Base-by-base conservation (phyloP, 2,329 filamentous ascomycete species). In the Dactylellina cionopaga region DNA sequence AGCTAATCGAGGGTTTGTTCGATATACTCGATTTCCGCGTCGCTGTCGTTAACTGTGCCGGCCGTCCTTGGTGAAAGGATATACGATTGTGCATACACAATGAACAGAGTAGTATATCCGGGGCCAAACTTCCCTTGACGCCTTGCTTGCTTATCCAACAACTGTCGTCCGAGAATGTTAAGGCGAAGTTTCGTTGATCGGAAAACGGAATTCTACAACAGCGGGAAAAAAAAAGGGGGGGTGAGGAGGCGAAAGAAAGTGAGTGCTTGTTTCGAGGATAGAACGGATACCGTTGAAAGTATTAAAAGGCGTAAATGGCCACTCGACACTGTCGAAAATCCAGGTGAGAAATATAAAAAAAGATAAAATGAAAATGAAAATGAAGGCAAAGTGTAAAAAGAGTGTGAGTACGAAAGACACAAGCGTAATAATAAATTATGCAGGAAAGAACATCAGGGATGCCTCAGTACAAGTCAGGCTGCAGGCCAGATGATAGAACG, bases 401-500 rank as follows among this genome's bases (percentile, higher is more conserved):
- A 33, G n/a, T 15, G 24, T 22, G 29, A 49, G 47, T 49, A 47
- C 25, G 63, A 29, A 51, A 47, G 54, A 59, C 49, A 65, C 11
- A 58, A 27, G 41, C 43, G 55, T 39, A 63, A 65, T 59, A 41
- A 46, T 52, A 49, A 63, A n/a, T 58, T 41, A 51, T 44, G 55
- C 29, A 54, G 64, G 41, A 47, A 37, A 33, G 35, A 55, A 41
- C 27, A 63, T 51, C 44, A 37, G 49, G 52, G 60, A 52, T 35
- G 33, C 58, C 55, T n/a, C n/a, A n/a, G n/a, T n/a, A n/a, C n/a
- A n/a, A n/a, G n/a, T n/a, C n/a, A n/a, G n/a, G n/a, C n/a, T n/a
- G n/a, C n/a, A n/a, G n/a, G n/a, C n/a, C n/a, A n/a, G n/a, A 54
- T 49, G 52, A 52, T 43, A 70, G 69, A 58, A 66, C 49, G 22